These are phyloP conservation scores for Vaccinium macrocarpon DNA, from an alignment of 148 eudicot genomes.

Conservation along the genomic window DNA sequence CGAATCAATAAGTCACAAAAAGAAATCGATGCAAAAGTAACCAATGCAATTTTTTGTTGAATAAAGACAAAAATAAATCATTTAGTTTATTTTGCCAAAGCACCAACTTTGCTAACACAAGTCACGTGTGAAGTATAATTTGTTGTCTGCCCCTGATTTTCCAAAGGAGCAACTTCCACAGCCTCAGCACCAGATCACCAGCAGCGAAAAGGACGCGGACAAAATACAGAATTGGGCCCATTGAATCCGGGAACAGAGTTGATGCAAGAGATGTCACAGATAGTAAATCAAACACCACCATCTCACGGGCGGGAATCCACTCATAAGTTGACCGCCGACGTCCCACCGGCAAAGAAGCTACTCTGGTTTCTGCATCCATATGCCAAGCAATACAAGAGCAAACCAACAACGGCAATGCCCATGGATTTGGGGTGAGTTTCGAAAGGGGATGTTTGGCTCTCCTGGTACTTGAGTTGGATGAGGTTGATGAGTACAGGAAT, in stretches of 20 bases:
- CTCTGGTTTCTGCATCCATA: background rate
- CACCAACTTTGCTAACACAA: too few relatives aligned
- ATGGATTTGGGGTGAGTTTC: slow-evolving; percentile 1
- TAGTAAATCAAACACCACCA: background rate
- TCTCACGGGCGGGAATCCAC: background rate
- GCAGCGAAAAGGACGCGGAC: background rate
- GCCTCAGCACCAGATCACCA: background rate
- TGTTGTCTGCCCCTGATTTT: background rate
- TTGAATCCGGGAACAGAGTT: background rate
- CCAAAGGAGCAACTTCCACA: background rate
- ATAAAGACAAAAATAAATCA: too few relatives aligned
- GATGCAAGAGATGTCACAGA: background rate
- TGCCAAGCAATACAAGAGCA: background rate
- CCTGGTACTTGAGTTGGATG: background rate
- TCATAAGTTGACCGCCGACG: background rate
- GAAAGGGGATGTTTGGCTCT: background rate
- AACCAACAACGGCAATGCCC: background rate
- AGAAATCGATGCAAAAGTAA: too few relatives aligned
- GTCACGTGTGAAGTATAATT: too few relatives aligned
- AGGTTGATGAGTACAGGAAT: background rate
- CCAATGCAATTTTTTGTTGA: too few relatives aligned
- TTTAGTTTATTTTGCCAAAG: too few relatives aligned
- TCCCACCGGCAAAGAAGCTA: too few relatives aligned
- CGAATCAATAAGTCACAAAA: too few relatives aligned
- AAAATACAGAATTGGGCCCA: background rate